Percentiles rank a stretch among this genome's conserved stretches.
Conservation (phyloP, 2,329 filamentous ascomycete species). For the Cadophora malorum region DNA sequence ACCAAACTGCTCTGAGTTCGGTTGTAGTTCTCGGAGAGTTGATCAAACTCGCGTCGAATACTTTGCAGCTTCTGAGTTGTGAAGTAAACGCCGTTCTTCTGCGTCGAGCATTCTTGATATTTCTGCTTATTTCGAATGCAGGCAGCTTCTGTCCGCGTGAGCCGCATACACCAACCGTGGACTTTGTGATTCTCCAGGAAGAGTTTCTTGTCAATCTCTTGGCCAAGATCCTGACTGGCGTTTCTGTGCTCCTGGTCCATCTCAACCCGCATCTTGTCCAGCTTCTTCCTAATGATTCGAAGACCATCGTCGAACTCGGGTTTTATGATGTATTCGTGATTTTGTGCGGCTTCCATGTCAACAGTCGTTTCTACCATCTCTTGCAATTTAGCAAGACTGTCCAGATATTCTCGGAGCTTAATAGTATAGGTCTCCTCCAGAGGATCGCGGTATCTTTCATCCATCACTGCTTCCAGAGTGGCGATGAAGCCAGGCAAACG, state of each 20-base stretch:
- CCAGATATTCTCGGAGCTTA: slow-evolving; percentile 77
- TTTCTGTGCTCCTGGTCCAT: slow-evolving; percentile 83
- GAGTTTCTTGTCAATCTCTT: slow-evolving; percentile 97
- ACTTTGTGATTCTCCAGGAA: slow-evolving; percentile 96
- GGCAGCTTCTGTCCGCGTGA: slow-evolving; percentile 88
- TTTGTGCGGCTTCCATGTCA: slow-evolving; percentile 91
- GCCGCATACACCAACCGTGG: slow-evolving; percentile 94
- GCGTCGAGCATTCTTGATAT: slow-evolving; percentile 95
- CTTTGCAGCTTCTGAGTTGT: slow-evolving; percentile 83
- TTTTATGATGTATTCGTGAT: slow-evolving; percentile 99
- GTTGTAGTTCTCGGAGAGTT: slow-evolving; percentile 93
- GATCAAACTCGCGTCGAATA: slow-evolving; percentile 88
- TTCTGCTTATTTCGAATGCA: slow-evolving; percentile 90
- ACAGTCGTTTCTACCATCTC: slow-evolving; percentile 99
- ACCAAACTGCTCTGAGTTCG: slow-evolving; percentile 91
- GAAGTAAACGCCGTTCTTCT: slow-evolving; percentile 99
- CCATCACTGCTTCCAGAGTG: slow-evolving; percentile 92
- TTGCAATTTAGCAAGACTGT: slow-evolving; percentile 83
- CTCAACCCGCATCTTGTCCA: slow-evolving; percentile 81
- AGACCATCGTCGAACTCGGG: slow-evolving; percentile 94
- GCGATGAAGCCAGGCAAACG: slow-evolving; percentile 88
- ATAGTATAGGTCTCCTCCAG: slow-evolving; percentile 87
- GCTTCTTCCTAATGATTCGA: slow-evolving; percentile 85
- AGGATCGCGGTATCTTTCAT: slow-evolving; percentile 88
- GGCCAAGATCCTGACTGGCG: slow-evolving; percentile 80